Evolutionary conservation across 495 filamentous ascomycete genomes (phyloP).

Genomic region (Podospora appendiculata): DNA sequence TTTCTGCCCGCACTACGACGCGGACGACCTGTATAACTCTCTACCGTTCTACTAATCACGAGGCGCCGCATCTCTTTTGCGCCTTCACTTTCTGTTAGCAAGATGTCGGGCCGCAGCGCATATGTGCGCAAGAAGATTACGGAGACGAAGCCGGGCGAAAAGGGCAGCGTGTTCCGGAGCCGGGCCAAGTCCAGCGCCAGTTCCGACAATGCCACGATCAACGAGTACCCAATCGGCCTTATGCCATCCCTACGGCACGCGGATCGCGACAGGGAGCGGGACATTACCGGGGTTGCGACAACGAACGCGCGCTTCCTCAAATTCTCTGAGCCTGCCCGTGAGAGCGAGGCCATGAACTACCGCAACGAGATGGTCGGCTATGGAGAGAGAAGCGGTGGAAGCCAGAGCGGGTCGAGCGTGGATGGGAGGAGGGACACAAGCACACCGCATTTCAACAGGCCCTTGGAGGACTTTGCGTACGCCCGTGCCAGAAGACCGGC

Average conservation of each 20-base stretch:
- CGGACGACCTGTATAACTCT: not conserved
- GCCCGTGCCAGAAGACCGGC: conserved; percentile 36
- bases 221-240: conserved; percentile 18
- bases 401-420: conserved; percentile 32
- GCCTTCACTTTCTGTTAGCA: not conserved
- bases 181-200: conserved; percentile 25
- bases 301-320: conserved; percentile 35
- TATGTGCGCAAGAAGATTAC: conserved; percentile 48
- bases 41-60: not conserved
- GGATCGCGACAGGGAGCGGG: conserved; percentile 6
- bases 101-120: conserved; percentile 50
- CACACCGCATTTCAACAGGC: conserved; percentile 11
- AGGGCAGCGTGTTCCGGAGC: conserved; percentile 7
- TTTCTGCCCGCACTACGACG: not conserved
- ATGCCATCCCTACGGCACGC: conserved; percentile 16
- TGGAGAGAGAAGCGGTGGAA: conserved; percentile 25
- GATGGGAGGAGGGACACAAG: conserved; percentile 21
- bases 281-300: conserved; percentile 29
- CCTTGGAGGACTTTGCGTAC: conserved; percentile 36
- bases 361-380: conserved; percentile 17
- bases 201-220: conserved; percentile 34
- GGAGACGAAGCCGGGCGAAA: conserved; percentile 28
- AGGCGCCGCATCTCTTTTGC: not conserved
- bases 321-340: conserved; percentile 28
- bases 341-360: conserved; percentile 21